phyloP scores from a whole-genome alignment of 495 filamentous ascomycete species.

The Aspergillus taichungensis region DNA sequence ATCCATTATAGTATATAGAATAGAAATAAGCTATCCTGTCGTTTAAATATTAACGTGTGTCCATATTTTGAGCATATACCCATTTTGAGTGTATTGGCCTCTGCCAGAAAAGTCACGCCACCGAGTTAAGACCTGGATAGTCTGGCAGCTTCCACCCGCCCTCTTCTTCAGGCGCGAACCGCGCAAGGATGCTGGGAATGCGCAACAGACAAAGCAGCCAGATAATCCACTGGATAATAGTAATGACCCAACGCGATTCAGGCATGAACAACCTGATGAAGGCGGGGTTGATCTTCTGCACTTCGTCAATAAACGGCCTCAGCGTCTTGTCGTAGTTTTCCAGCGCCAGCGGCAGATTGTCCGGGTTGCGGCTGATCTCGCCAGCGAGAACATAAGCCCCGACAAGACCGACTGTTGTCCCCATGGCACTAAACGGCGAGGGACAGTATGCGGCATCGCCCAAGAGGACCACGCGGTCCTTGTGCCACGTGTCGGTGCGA shows the following conservation, averaged over 20 bases:
- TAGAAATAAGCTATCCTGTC: too few species aligned
- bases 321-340: slow-evolving; percentile 17
- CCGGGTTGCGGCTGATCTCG: slow-evolving; percentile 27
- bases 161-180: slow-evolving; percentile 10
- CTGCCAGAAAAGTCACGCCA: too few species aligned
- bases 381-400: slow-evolving; percentile 48
- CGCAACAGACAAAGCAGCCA: slow-evolving; percentile 12
- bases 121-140: slow-evolving; percentile 3
- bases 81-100: too few species aligned
- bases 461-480: slow-evolving; percentile 41
- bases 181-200: slow-evolving; percentile 14
- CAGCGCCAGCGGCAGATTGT: slow-evolving; percentile 19
- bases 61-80: too few species aligned
- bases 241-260: slow-evolving; percentile 16
- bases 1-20: too few species aligned
- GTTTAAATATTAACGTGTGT: too few species aligned
- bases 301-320: slow-evolving; percentile 20
- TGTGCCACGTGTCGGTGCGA: slow-evolving; percentile 33
- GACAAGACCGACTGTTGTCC: slow-evolving; percentile 34
- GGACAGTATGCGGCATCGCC: slow-evolving; percentile 50
- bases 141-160: slow-evolving; percentile 21
- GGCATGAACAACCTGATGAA: slow-evolving; percentile 12
- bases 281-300: slow-evolving; percentile 17
- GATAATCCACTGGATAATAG: slow-evolving; percentile 14
- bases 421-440: slow-evolving; percentile 40